Evolutionary conservation across 257 asterid genomes (phyloP), one percentile per base, ranked within the genome.

Genomic region (Cinchona pubescens): DNA sequence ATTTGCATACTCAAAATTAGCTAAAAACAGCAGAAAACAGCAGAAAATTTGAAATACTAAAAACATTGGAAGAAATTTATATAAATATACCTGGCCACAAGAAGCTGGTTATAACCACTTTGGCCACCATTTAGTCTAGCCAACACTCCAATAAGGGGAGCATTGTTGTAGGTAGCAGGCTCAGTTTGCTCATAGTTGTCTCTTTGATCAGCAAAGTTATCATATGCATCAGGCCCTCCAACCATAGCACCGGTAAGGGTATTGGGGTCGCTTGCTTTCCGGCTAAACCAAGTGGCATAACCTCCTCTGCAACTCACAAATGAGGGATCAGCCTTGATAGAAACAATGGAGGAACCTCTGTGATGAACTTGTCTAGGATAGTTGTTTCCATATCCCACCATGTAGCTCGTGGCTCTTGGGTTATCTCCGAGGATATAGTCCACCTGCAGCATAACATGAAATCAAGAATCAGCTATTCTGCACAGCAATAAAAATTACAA

Each of bases 181-280:
- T 95, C 99, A 3, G 98, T 95, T 83, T 95, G 99, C 82, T 95
- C 98, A 12, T 89, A 95, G 80, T 95, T 95, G 51, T 95, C 96
- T 71, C 99, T 87, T 83, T 95, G 78, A 79, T 95, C 98, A 56
- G 99, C 99, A 69, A 92, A 95, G 79, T 92, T 95, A 76, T 95
- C 99, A 13, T 95, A 95, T 30, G 99, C 97, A 79, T 91, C 99
- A n/a, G 99, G 99, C n/a, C 99, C 98, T 29, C 98, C 99, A 67
- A 95, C 99, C 66, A 92, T 74, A 25, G 98, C 99, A 69, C 99
- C 98, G 0, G 92, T 83, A 2, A 95, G 99, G 69, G 88, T 86
- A 83, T 92, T 95, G 0, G 99, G 99, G 37, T 95, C 98, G 2
- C 88, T 91, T 7, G 79, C 91, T 82, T 87, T 91, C 78, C 99